phyloP scores from a whole-genome alignment of 495 filamentous ascomycete genomes.

The Lophium mytilinum region DNA sequence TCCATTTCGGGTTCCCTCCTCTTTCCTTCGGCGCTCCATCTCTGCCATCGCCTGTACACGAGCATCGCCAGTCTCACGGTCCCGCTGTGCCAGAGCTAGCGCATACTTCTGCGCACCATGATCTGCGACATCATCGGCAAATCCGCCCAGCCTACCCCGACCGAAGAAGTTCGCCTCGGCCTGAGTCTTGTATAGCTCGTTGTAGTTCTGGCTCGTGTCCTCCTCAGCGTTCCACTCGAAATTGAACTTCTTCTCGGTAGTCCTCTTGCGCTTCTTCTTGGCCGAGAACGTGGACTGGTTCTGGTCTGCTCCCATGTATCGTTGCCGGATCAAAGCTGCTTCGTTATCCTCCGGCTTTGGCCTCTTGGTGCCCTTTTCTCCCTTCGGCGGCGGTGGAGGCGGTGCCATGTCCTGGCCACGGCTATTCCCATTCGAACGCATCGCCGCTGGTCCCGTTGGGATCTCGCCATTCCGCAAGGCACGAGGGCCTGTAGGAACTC shows the following conservation, averaged over 20 bases:
- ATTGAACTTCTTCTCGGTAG: slow-evolving; percentile 96
- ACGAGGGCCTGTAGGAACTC: slow-evolving; percentile 70
- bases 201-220: slow-evolving; percentile 85
- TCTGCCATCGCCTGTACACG: slow-evolving; percentile 78
- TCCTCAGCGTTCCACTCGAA: slow-evolving; percentile 98
- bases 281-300: slow-evolving; percentile 85
- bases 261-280: slow-evolving; percentile 91
- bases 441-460: slow-evolving; percentile 47
- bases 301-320: slow-evolving; percentile 89
- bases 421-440: slow-evolving; percentile 40
- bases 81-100: slow-evolving; percentile 65
- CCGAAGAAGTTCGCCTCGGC: slow-evolving; percentile 72
- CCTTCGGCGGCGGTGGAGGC: slow-evolving; percentile 40
- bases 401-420: slow-evolving; percentile 49
- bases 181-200: slow-evolving; percentile 74
- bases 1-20: slow-evolving; percentile 62
- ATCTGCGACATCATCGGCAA: slow-evolving; percentile 69
- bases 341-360: slow-evolving; percentile 63
- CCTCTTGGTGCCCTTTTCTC: slow-evolving; percentile 41
- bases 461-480: slow-evolving; percentile 56
- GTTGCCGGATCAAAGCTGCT: slow-evolving; percentile 65
- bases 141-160: slow-evolving; percentile 73
- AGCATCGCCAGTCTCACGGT: slow-evolving; percentile 66
- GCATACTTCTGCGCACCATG: slow-evolving; percentile 65
- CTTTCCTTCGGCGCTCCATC: slow-evolving; percentile 72